These are phyloP conservation scores for Colletotrichum endophyticum DNA, from an alignment of 2,329 filamentous ascomycete genomes.

Conservation along the genomic window DNA sequence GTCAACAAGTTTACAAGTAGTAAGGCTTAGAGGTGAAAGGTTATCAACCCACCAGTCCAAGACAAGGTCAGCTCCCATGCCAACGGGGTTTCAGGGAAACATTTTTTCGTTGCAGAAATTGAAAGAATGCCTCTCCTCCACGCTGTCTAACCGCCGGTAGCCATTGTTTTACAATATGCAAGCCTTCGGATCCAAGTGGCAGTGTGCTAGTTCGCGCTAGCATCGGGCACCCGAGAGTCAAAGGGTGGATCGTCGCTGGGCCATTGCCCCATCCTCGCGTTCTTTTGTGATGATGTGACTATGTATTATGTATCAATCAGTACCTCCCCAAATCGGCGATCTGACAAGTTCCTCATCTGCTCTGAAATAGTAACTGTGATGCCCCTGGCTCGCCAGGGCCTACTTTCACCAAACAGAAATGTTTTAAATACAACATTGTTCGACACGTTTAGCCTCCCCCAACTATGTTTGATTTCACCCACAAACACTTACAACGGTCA, in stretches of 20 bases:
- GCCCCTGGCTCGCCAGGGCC: fast-evolving
- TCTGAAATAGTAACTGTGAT: fast-evolving
- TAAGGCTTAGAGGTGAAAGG: too few species aligned
- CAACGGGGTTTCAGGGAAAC: too few species aligned
- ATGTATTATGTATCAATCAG: background rate
- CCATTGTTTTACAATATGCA: background rate
- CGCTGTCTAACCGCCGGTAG: background rate
- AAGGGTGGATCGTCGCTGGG: background rate
- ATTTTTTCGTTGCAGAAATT: background rate
- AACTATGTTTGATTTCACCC: fast-evolving
- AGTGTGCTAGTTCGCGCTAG: background rate
- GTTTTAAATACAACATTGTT: fast-evolving
- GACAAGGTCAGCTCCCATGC: too few species aligned
- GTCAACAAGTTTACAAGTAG: too few species aligned
- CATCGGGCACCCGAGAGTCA: background rate
- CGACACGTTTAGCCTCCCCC: fast-evolving
- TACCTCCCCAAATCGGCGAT: fast-evolving
- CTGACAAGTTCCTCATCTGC: background rate
- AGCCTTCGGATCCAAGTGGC: background rate
- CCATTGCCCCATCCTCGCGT: background rate
- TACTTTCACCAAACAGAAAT: background rate
- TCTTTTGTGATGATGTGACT: background rate
- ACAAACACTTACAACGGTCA: background rate
- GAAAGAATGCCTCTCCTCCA: background rate
- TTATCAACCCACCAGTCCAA: too few species aligned